Evolutionary conservation across 371 early-diverging fungal genomes (phyloP).

Genomic region (Furculomyces boomerangus): DNA sequence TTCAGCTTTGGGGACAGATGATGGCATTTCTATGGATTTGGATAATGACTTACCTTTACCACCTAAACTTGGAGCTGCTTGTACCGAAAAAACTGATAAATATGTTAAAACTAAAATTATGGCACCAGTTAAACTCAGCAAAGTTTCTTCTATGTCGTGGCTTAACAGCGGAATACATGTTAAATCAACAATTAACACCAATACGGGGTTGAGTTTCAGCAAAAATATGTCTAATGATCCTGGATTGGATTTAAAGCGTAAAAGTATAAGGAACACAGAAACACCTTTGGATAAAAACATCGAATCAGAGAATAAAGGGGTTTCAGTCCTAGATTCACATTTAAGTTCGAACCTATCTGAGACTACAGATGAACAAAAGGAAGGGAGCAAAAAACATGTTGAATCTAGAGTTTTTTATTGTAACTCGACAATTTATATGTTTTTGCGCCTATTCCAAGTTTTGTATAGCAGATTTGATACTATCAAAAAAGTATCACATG

Average conservation of each 20-base stretch:
- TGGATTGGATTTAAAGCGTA: too few species aligned
- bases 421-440: conserved; percentile 64
- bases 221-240: too few species aligned
- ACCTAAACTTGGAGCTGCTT: too few species aligned
- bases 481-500: conserved; percentile 49
- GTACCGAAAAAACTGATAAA: conserved; percentile 10
- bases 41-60: too few species aligned
- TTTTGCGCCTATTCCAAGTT: conserved; percentile 69
- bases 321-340: background rate
- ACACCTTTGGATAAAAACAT: background rate
- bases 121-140: conserved; percentile 10
- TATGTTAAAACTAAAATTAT: conserved; percentile 26
- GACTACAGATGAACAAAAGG: too few species aligned
- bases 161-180: conserved; percentile 5
- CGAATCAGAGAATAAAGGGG: background rate
- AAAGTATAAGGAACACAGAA: too few species aligned
- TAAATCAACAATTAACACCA: too few species aligned
- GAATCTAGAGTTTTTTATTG: conserved; percentile 15
- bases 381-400: background rate
- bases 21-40: too few species aligned
- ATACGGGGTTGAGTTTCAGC: too few species aligned
- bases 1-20: too few species aligned
- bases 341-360: too few species aligned
- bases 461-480: conserved; percentile 61
- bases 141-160: conserved; percentile 9